A percentile compares a stretch with the other conserved stretches of the same genome.
phyloP scores from a whole-genome alignment of 2,329 filamentous ascomycete species.

The Arthrobotrys iridis region DNA sequence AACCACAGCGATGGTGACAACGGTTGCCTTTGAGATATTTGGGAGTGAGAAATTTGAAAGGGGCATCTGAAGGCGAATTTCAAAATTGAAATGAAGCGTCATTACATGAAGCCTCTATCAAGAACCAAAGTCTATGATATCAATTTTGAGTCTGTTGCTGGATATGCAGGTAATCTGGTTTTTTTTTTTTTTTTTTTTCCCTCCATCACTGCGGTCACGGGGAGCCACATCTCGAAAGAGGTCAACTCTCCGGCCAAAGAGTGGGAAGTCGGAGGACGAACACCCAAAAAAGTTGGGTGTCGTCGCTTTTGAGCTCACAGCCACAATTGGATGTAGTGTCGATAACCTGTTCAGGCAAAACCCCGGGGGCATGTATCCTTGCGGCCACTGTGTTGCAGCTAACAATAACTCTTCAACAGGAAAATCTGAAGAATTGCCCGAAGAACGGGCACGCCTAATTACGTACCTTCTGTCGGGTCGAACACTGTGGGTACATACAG shows the following conservation, averaged over 20 bases:
- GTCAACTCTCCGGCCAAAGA: slow-evolving; percentile 25
- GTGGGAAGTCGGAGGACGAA: no score
- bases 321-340: slow-evolving; percentile 35
- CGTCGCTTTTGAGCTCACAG: slow-evolving; percentile 42
- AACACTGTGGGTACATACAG: slow-evolving; percentile 7
- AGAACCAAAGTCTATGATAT: slow-evolving; percentile 14
- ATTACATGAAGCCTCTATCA: slow-evolving; percentile 49
- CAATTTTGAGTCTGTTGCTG: slow-evolving; percentile 34
- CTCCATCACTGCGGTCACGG: slow-evolving; percentile 15
- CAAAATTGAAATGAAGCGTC: slow-evolving; percentile 41
- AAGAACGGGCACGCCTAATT: slow-evolving; percentile 54
- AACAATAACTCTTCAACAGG: slow-evolving; percentile 50
- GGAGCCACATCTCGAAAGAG: slow-evolving; percentile 31
- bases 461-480: slow-evolving; percentile 44
- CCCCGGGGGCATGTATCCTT: slow-evolving; percentile 48
- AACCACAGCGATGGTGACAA: slow-evolving; percentile 45
- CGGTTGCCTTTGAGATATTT: slow-evolving; percentile 48
- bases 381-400: slow-evolving; percentile 49
- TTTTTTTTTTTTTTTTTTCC: no score
- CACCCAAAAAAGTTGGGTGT: slow-evolving; percentile 35
- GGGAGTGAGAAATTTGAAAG: slow-evolving; percentile 52
- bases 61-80: slow-evolving; percentile 53
- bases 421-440: slow-evolving; percentile 41
- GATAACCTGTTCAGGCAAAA: slow-evolving; percentile 51
- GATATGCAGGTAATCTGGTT: slow-evolving; percentile 37